These are phyloP conservation scores for Globisporangium paroecandrum DNA, from an alignment of 352 stramenopile genomes.

Conservation along the genomic window DNA sequence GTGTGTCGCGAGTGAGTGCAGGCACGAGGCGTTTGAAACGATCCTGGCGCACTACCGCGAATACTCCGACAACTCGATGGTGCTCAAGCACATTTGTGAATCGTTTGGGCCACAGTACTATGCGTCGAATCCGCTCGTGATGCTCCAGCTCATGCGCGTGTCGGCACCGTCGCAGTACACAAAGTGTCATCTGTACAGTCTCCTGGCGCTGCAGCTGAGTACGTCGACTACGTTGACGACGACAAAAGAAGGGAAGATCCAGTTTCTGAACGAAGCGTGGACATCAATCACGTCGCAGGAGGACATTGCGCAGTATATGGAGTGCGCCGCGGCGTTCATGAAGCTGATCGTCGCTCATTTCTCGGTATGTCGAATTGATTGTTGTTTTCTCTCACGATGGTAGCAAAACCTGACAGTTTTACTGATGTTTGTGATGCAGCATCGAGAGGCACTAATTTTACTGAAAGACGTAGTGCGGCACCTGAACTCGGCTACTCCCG, in stretches of 20 bases:
- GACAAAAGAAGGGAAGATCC: constrained; percentile 47
- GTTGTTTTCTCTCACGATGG: background rate
- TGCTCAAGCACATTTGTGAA: constrained; percentile 84
- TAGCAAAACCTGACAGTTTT: background rate
- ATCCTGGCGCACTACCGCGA: constrained; percentile 80
- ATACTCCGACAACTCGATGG: constrained; percentile 85
- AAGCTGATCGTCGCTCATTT: constrained; percentile 85
- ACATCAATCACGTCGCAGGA: constrained; percentile 66
- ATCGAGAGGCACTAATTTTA: constrained; percentile 80
- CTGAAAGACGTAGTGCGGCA: constrained; percentile 84
- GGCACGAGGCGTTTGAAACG: constrained; percentile 51
- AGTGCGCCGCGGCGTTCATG: constrained; percentile 80
- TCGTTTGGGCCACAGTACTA: constrained; percentile 69
- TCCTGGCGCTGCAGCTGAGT: constrained; percentile 63
- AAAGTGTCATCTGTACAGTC: constrained; percentile 68
- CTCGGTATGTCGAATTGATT: constrained; percentile 27
- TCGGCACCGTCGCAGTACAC: constrained; percentile 52
- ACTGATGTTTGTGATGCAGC: constrained; percentile 17
- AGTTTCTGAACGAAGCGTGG: constrained; percentile 88
- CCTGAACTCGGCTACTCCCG: constrained; percentile 54
- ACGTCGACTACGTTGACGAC: constrained; percentile 24
- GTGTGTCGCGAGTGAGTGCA: constrained; percentile 39
- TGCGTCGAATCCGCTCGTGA: constrained; percentile 38
- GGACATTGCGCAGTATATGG: constrained; percentile 77
- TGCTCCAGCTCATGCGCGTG: constrained; percentile 70